Evolutionary conservation across 495 filamentous ascomycete genomes (phyloP).

Genomic region (Amorphotheca resinae): DNA sequence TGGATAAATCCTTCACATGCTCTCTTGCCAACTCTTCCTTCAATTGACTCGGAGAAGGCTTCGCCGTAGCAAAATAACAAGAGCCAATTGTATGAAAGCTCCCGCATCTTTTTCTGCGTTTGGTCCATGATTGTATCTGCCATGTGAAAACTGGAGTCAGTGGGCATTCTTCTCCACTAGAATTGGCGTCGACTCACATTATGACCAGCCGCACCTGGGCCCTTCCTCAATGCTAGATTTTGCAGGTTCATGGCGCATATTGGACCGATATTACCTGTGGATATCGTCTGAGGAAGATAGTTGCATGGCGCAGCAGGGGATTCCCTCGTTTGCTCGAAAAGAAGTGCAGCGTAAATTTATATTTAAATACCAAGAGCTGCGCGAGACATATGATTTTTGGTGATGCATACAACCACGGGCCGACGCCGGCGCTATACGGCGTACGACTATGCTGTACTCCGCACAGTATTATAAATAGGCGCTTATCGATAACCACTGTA

Average conservation of each 20-base stretch:
- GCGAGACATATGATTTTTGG: no score
- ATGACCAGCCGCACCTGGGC: constrained; percentile 19
- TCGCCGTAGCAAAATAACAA: constrained; percentile 3
- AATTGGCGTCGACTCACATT: constrained; percentile 15
- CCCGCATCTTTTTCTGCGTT: background rate
- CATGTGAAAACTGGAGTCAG: constrained; percentile 29
- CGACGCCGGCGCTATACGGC: no score
- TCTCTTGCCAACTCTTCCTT: constrained; percentile 15
- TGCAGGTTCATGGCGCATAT: constrained; percentile 20
- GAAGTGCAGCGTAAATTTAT: no score
- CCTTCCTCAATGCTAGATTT: constrained; percentile 17
- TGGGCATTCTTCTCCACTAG: constrained; percentile 12
- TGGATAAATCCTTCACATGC: constrained; percentile 18
- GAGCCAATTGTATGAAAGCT: background rate
- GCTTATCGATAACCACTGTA: no score
- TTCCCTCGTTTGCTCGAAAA: no score
- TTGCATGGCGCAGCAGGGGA: no score
- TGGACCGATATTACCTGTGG: constrained; percentile 8
- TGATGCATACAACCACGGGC: no score
- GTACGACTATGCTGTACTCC: no score
- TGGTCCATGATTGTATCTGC: constrained; percentile 18
- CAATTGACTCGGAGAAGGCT: constrained; percentile 7
- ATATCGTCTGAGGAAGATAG: constrained; percentile 2
- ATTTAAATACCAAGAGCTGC: no score
- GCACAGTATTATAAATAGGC: no score